These are phyloP conservation scores for Xylaria telfairii DNA, from an alignment of 495 filamentous ascomycete species.

Conservation along the genomic window DNA sequence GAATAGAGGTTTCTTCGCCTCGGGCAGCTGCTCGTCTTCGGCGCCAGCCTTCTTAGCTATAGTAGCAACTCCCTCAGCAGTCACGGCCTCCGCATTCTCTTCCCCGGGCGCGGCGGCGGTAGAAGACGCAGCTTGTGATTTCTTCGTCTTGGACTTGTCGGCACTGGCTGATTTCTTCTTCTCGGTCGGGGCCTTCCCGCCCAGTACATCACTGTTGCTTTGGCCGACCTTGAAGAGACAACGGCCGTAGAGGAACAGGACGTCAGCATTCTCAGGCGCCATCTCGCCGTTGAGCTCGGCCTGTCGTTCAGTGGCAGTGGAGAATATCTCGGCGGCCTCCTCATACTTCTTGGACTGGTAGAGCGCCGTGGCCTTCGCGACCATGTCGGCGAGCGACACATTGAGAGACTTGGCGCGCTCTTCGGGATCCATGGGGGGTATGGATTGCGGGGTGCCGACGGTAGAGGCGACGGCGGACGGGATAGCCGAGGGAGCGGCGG, in stretches of 20 bases:
- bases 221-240: slow-evolving; percentile 91
- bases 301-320: slow-evolving; percentile 87
- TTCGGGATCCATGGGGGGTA: slow-evolving; percentile 47
- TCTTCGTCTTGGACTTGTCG: slow-evolving; percentile 47
- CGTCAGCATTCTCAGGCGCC: slow-evolving; percentile 84
- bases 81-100: slow-evolving; percentile 57
- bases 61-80: slow-evolving; percentile 53
- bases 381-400: slow-evolving; percentile 63
- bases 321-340: slow-evolving; percentile 83
- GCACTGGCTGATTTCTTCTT: slow-evolving; percentile 52
- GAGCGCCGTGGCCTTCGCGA: slow-evolving; percentile 59
- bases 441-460: slow-evolving; percentile 36
- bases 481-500: slow-evolving; percentile 35
- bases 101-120: slow-evolving; percentile 33
- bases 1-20: slow-evolving; percentile 73
- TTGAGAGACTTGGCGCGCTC: slow-evolving; percentile 52
- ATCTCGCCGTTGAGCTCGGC: slow-evolving; percentile 91
- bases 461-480: slow-evolving; percentile 35
- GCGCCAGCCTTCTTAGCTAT: slow-evolving; percentile 46
- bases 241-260: slow-evolving; percentile 92
- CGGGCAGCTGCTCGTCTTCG: slow-evolving; percentile 42
- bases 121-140: slow-evolving; percentile 31
- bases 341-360: slow-evolving; percentile 88
- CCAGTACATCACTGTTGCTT: slow-evolving; percentile 91
- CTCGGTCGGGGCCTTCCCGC: slow-evolving; percentile 73